Conservation (phyloP, 2,329 filamentous ascomycete species). For the Aspergillus neoniger region DNA sequence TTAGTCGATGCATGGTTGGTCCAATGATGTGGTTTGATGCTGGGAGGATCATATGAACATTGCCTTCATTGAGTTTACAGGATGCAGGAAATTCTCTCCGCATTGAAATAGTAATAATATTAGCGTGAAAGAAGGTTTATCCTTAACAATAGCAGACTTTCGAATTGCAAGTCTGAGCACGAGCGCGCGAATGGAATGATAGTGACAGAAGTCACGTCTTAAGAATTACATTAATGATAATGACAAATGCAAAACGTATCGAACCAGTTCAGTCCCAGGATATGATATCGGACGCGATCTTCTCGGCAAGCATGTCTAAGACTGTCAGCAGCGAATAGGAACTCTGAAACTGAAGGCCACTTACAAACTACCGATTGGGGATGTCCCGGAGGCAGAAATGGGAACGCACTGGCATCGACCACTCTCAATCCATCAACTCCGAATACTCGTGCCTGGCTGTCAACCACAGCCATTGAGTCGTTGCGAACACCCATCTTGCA, state of each 20-base stretch:
- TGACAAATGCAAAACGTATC: neutral
- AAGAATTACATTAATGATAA: neutral
- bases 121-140: neutral
- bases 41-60: neutral
- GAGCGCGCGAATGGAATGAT: neutral
- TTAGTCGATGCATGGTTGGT: neutral
- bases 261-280: neutral
- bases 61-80: neutral
- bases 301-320: slow-evolving; percentile 46
- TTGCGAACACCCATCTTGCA: slow-evolving; percentile 34
- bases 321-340: slow-evolving; percentile 5
- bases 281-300: slow-evolving; percentile 40
- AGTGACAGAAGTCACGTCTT: neutral
- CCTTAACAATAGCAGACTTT: neutral
- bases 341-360: slow-evolving; percentile 9
- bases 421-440: slow-evolving; percentile 37
- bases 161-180: neutral
- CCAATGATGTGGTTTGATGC: neutral
- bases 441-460: slow-evolving; percentile 34
- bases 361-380: slow-evolving; percentile 45
- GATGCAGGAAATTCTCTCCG: neutral
- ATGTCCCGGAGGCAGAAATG: slow-evolving; percentile 44
- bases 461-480: slow-evolving; percentile 36
- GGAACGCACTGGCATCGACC: slow-evolving; percentile 42
- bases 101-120: neutral